A percentile compares a stretch with the other conserved stretches of the same genome.
These are phyloP conservation scores for Agarophyton chilense DNA, from an alignment of 23 red algal species.

Conservation along the genomic window DNA sequence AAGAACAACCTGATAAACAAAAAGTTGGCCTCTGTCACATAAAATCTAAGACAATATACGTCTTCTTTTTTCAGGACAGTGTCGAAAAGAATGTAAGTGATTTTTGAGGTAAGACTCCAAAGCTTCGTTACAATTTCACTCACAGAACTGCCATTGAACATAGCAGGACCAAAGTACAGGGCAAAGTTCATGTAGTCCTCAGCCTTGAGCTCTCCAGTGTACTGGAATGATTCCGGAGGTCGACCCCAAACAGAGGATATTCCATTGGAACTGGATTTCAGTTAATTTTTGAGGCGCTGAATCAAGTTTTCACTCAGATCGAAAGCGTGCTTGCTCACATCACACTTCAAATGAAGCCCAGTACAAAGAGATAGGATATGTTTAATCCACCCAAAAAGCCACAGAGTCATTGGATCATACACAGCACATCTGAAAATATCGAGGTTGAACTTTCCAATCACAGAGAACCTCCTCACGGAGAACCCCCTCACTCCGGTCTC, in stretches of 20 bases:
- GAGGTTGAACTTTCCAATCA: neutral
- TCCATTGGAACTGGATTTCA: neutral
- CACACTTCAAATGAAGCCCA: neutral
- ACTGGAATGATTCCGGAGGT: conserved; percentile 10
- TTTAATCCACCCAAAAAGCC: too few species aligned
- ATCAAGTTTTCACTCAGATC: neutral
- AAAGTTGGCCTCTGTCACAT: too few species aligned
- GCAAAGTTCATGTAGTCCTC: conserved; percentile 7
- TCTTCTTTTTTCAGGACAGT: neutral
- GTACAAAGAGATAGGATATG: neutral
- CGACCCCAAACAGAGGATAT: neutral
- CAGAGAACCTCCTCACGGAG: neutral
- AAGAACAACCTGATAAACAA: too few species aligned
- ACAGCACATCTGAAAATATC: neutral
- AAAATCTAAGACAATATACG: too few species aligned
- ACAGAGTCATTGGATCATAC: conserved; percentile 25
- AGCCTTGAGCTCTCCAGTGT: neutral
- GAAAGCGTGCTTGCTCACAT: neutral
- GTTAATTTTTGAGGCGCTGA: neutral
- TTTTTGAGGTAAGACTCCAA: neutral
- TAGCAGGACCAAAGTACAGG: neutral
- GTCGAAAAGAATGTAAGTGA: conserved; percentile 14
- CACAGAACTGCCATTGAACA: neutral
- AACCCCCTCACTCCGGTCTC: too few species aligned
- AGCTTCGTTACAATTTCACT: neutral